A percentile compares a stretch with the other conserved stretches of the same genome.
phyloP scores from a whole-genome alignment of 495 filamentous ascomycete species.

The Trichoderma parareesei region DNA sequence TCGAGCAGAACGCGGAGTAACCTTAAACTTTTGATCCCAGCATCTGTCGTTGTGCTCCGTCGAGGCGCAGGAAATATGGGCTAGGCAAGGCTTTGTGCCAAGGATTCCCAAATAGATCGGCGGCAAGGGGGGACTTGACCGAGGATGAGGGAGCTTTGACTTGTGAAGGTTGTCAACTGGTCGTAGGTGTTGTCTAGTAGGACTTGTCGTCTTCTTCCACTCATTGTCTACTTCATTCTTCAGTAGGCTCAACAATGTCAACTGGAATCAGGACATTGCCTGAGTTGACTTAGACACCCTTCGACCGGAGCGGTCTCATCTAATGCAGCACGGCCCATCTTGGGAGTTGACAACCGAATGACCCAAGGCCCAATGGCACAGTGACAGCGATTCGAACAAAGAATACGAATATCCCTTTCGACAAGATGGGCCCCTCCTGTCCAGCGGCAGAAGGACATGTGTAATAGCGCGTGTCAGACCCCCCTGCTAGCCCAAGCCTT shows the following conservation, averaged over 20 bases:
- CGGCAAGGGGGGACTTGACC: neutral
- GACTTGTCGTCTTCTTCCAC: no score
- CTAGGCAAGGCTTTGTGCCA: neutral
- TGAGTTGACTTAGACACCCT: no score
- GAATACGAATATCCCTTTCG: neutral
- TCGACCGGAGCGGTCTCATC: no score
- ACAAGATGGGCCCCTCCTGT: neutral
- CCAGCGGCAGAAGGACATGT: neutral
- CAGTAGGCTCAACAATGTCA: no score
- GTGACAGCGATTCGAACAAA: neutral
- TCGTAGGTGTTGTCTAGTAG: no score
- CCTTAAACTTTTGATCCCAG: constrained; percentile 1
- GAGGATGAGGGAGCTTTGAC: no score
- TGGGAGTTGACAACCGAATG: no score
- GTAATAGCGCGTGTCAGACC: neutral
- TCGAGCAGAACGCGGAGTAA: neutral
- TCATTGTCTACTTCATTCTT: no score
- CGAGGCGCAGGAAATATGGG: neutral
- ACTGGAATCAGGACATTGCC: no score
- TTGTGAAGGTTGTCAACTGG: no score
- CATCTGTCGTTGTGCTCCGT: neutral
- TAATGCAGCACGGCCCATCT: no score
- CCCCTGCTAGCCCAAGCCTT: neutral
- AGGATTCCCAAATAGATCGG: neutral
- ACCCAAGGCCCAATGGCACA: neutral